Conservation (phyloP, 2,329 filamentous ascomycete species). For the Blastomyces gilchristii region DNA sequence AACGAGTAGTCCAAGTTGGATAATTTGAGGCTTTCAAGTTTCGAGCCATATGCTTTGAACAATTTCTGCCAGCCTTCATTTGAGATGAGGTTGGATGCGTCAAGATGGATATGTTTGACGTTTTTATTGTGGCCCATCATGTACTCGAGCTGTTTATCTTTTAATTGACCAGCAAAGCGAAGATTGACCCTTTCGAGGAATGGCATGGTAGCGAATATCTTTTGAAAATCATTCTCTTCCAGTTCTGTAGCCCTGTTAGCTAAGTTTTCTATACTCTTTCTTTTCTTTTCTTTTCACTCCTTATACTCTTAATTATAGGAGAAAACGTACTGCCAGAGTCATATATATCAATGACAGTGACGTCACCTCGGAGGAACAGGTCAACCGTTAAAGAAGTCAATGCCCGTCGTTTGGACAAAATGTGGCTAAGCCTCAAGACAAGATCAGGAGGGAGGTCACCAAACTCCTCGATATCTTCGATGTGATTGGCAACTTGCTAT, state of each 20-base stretch:
- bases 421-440: constrained; percentile 50
- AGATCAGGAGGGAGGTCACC: constrained; percentile 51
- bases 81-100: constrained; percentile 74
- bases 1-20: constrained; percentile 79
- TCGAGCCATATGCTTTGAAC: constrained; percentile 53
- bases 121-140: constrained; percentile 60
- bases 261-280: neutral
- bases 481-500: constrained; percentile 51
- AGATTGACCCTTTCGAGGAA: constrained; percentile 61
- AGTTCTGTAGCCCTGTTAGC: constrained; percentile 45
- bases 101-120: constrained; percentile 65
- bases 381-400: constrained; percentile 40
- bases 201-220: constrained; percentile 67
- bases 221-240: constrained; percentile 62
- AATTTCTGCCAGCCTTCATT: constrained; percentile 64
- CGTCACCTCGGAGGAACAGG: constrained; percentile 42
- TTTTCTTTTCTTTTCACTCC: no score
- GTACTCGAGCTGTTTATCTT: constrained; percentile 72
- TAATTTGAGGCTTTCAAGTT: constrained; percentile 60
- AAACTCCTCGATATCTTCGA: constrained; percentile 54
- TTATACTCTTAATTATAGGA: neutral
- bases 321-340: constrained; percentile 46
- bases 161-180: constrained; percentile 82
- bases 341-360: constrained; percentile 48
- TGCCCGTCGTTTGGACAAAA: constrained; percentile 53